These are phyloP conservation scores for Chytriomyces hyalinus DNA, from an alignment of 192 early-diverging fungal genomes.

Conservation along the genomic window DNA sequence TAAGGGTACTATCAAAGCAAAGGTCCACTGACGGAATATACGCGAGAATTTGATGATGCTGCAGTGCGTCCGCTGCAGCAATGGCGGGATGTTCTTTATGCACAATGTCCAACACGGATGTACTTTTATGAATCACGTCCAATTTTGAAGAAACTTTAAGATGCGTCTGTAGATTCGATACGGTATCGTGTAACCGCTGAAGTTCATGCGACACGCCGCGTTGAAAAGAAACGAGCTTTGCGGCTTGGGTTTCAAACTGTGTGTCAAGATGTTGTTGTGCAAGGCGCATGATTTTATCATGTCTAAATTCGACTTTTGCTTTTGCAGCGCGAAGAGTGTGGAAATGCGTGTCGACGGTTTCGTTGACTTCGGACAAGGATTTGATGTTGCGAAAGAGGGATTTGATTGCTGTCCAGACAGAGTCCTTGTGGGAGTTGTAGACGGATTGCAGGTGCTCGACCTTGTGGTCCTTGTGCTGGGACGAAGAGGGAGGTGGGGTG, in stretches of 20 bases:
- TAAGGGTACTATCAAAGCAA: conserved; percentile 10
- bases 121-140: conserved; percentile 32
- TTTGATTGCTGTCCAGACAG: conserved; percentile 4
- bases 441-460: conserved; percentile 39
- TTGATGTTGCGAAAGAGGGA: conserved; percentile 10
- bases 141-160: neutral
- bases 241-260: neutral
- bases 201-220: conserved; percentile 15
- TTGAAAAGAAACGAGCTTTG: neutral
- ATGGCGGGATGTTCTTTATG: neutral
- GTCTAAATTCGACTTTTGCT: neutral
- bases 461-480: conserved; percentile 41
- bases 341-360: neutral
- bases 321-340: neutral
- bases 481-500: too few species aligned
- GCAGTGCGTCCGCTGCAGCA: neutral
- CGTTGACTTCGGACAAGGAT: neutral
- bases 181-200: conserved; percentile 2
- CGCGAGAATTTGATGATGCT: neutral
- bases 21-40: conserved; percentile 6
- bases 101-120: neutral
- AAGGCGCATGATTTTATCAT: neutral
- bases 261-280: neutral
- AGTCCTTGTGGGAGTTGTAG: conserved; percentile 20
- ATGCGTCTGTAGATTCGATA: conserved; percentile 31